A percentile compares a stretch with the other conserved stretches of the same genome.
phyloP scores from a whole-genome alignment of 202 grass and related monocot species.

The Thinopyrum obtusiflorum region DNA sequence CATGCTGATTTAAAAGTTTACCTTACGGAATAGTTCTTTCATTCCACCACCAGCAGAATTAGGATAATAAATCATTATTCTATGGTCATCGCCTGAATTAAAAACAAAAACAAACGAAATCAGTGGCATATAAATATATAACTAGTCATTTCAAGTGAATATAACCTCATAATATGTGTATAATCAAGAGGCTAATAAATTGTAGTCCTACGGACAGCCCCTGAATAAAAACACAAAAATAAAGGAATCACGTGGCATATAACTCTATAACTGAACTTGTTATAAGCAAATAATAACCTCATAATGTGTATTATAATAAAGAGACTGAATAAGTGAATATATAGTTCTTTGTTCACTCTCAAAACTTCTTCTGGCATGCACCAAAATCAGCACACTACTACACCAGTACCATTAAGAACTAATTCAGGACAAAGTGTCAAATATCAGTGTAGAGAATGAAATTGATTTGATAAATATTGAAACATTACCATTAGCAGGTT shows the following conservation, averaged over 20 bases:
- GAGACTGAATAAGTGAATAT: constrained; percentile 1
- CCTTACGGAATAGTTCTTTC: constrained; percentile 99
- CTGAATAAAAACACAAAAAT: not conserved
- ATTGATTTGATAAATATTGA: constrained; percentile 24
- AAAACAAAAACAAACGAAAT: not conserved
- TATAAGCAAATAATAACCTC: not conserved
- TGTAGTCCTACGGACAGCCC: not conserved
- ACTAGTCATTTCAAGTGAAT: constrained; percentile 25
- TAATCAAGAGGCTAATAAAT: not conserved
- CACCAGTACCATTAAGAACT: constrained; percentile 14
- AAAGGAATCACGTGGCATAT: not conserved
- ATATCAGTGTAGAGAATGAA: not conserved
- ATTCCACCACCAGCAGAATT: constrained; percentile 96
- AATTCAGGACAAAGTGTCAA: not conserved
- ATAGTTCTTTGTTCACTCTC: not conserved
- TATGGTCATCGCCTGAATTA: constrained; percentile 82
- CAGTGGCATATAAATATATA: constrained; percentile 1
- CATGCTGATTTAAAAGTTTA: constrained; percentile 33
- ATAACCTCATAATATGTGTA: constrained; percentile 13
- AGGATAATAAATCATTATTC: constrained; percentile 99
- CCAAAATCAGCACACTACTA: not conserved
- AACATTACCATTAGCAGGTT: constrained; percentile 86
- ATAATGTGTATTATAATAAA: not conserved
- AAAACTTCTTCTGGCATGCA: constrained; percentile 5
- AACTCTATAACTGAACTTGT: not conserved